phyloP scores from a whole-genome alignment of 805 yeast genomes.

The Wickerhamomyces tratensis region DNA sequence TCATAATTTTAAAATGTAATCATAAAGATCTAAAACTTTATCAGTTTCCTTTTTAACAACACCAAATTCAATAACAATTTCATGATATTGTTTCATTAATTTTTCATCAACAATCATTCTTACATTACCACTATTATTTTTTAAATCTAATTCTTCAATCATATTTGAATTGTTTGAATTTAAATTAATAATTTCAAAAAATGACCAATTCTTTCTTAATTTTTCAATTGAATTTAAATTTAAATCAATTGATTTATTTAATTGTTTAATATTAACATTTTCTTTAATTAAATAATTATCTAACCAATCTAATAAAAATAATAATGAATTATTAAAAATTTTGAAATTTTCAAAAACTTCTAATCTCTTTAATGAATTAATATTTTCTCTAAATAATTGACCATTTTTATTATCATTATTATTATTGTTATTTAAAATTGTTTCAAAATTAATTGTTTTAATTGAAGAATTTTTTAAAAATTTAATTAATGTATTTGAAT shows the following conservation, averaged over 20 bases:
- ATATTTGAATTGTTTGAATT: conserved; percentile 2
- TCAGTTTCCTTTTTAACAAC: background rate
- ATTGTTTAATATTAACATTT: conserved; percentile 5
- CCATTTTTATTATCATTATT: conserved; percentile 5
- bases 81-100: conserved; percentile 5
- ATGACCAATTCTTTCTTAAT: conserved; percentile 28
- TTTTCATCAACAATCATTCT: conserved; percentile 14
- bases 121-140: conserved; percentile 2
- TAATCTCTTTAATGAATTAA: conserved; percentile 4
- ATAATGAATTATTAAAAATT: conserved; percentile 27
- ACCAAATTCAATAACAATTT: conserved; percentile 5
- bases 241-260: conserved; percentile 15
- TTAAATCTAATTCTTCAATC: conserved; percentile 1
- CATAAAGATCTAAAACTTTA: background rate
- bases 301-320: conserved; percentile 20
- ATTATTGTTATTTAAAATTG: conserved; percentile 2
- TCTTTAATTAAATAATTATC: conserved; percentile 6
- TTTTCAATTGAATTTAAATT: conserved; percentile 20
- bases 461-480: conserved; percentile 1
- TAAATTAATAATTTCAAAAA: conserved; percentile 24
- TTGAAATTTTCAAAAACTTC: conserved; percentile 24
- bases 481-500: conserved; percentile 12
- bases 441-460: conserved; percentile 1
- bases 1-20: background rate
- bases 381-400: conserved; percentile 5